phyloP scores from a whole-genome alignment of 805 yeast species.

The Starmerella floris region DNA sequence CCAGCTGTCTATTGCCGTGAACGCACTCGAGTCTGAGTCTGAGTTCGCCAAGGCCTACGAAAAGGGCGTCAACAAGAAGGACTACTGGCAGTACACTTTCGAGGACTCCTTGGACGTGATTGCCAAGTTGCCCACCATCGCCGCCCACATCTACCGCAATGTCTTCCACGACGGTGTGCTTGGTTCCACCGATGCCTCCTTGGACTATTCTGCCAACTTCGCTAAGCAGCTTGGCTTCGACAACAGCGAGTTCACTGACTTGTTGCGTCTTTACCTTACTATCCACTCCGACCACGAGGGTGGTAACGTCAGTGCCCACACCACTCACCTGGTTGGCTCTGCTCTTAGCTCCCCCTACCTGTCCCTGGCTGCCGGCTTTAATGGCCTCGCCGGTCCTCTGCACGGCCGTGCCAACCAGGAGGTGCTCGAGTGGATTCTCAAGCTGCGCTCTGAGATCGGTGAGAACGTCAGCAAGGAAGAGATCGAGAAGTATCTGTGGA shows the following conservation, averaged over 20 bases:
- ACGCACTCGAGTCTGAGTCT: conserved; percentile 70
- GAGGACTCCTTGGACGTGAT: conserved; percentile 69
- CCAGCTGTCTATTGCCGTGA: conserved; percentile 71
- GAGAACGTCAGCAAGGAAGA: conserved; percentile 58
- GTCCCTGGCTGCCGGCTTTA: conserved; percentile 67
- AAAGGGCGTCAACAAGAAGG: conserved; percentile 63
- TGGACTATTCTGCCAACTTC: conserved; percentile 55
- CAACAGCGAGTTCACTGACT: conserved; percentile 52
- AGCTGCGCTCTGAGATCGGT: conserved; percentile 48
- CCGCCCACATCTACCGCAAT: conserved; percentile 74
- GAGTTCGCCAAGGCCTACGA: conserved; percentile 77
- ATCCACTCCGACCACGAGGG: conserved; percentile 85
- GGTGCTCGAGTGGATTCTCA: conserved; percentile 67
- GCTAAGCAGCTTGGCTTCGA: conserved; percentile 52
- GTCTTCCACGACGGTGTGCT: conserved; percentile 68
- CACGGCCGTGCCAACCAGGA: conserved; percentile 85
- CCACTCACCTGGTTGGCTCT: conserved; percentile 75
- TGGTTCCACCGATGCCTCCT: conserved; percentile 26
- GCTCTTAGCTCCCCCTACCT: conserved; percentile 69
- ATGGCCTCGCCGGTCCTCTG: conserved; percentile 78
- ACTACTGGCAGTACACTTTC: conserved; percentile 72
- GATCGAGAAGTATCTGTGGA: conserved; percentile 67
- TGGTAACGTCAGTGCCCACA: conserved; percentile 78
- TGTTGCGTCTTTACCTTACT: conserved; percentile 68
- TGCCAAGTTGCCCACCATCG: conserved; percentile 71